Percentiles rank a stretch among this genome's conserved stretches.
phyloP scores from a whole-genome alignment of 31 red algal genomes.

The Odonthalia washingtoniensis region DNA sequence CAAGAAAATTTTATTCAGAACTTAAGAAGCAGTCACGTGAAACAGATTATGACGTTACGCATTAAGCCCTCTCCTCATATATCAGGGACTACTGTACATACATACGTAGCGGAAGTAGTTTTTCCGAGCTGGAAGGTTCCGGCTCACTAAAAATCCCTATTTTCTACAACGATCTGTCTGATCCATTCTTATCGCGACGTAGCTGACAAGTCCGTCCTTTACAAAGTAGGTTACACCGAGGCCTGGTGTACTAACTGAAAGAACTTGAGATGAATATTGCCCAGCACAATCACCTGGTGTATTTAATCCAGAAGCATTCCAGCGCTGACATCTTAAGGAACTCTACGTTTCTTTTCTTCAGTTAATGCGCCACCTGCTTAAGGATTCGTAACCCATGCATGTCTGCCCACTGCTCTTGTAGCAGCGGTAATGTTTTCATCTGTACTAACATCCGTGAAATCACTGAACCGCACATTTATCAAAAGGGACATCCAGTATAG shows the following conservation, averaged over 20 bases:
- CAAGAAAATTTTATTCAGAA: too few species aligned
- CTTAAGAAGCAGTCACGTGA: too few species aligned
- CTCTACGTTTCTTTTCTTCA: background rate
- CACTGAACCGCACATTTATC: too few species aligned
- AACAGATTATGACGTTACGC: too few species aligned
- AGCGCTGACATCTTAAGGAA: background rate
- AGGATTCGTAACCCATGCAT: background rate
- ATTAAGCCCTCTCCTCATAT: too few species aligned
- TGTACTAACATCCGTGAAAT: too few species aligned
- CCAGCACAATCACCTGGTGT: slow-evolving; percentile 37
- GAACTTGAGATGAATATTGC: slow-evolving; percentile 63
- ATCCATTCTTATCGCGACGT: slow-evolving; percentile 41
- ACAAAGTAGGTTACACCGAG: background rate
- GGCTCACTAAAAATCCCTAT: too few species aligned
- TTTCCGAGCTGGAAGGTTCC: too few species aligned
- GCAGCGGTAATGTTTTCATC: too few species aligned
- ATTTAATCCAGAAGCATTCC: slow-evolving; percentile 26
- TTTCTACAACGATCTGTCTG: slow-evolving; percentile 25
- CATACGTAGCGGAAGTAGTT: too few species aligned
- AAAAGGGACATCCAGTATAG: too few species aligned
- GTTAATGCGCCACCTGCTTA: background rate
- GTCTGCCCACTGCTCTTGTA: background rate
- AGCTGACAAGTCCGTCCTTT: slow-evolving; percentile 32
- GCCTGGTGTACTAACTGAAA: slow-evolving; percentile 24
- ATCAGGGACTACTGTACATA: too few species aligned